Evolutionary conservation across 208 protist species (phyloP), one percentile per base, ranked within the genome.

Genomic region (Trypanosoma conorhini): DNA sequence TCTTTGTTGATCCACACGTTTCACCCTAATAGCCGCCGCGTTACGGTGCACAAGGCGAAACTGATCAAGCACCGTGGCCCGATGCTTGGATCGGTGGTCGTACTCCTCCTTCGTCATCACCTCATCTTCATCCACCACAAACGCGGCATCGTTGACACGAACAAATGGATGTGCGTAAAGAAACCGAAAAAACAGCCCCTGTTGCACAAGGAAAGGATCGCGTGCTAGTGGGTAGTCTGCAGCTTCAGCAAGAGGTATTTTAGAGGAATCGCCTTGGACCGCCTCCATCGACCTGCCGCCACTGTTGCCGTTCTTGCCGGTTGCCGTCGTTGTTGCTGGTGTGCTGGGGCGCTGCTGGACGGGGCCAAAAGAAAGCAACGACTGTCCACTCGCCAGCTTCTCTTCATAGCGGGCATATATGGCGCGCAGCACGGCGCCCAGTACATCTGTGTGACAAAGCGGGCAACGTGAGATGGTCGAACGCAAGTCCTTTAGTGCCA

Each of bases 191-290:
- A 81, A 85, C 15, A 92, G 70, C 9, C 83, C 91, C 70, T 96
- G 91, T 72, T 96, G 91, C 15, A 94, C 87, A 13, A 96, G 79
- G 78, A 93, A 94, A 9, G 91, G 91, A 58, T 96, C 91, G 22
- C 68, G 65, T 28, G 87, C 76, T 19, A 96, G 79, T 4, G 78
- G 70, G 62, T 80, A 91, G 59, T 81, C 65, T 21, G 74, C 38
- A 9, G 19, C 30, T 40, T 72, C 72, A 62, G n/a, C n/a, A 21
- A 12, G 8, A 51, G 10, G n/a, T 21, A n/a, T 38, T 62, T 62
- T 69, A 0, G 40, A 51, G 22, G n/a, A 26, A 38, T 10, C 26
- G 15, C 28, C 30, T 50, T 62, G n/a, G 24, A 5, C 24, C 17
- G 48, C 55, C 13, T 24, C 28, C 15, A 46, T 10, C 24, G 54